These are phyloP conservation scores for Saccharomycopsis lassenensis DNA, from an alignment of 805 yeast species.

Conservation along the genomic window DNA sequence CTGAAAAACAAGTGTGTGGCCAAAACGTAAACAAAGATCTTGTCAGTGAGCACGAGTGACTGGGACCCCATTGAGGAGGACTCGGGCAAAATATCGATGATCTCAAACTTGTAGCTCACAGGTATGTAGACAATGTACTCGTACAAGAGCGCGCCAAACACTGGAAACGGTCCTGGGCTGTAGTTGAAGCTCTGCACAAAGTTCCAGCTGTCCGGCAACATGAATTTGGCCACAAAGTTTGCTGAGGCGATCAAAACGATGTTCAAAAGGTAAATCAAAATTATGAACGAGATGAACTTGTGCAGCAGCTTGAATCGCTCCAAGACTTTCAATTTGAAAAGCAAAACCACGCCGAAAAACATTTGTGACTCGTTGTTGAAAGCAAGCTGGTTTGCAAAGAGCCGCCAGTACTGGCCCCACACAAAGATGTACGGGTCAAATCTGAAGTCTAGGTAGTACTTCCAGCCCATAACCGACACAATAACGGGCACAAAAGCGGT, in stretches of 20 bases:
- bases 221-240: constrained; percentile 6
- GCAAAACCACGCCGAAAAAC: constrained; percentile 23
- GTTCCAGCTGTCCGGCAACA: constrained; percentile 12
- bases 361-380: constrained; percentile 22
- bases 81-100: constrained; percentile 19
- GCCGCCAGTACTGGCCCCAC: constrained; percentile 23
- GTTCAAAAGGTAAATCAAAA: constrained; percentile 9
- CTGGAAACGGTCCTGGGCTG: constrained; percentile 24
- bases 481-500: constrained; percentile 22
- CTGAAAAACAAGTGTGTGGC: constrained; percentile 24
- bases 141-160: constrained; percentile 25
- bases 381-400: constrained; percentile 8
- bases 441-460: constrained; percentile 23
- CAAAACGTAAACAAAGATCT: constrained; percentile 24
- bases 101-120: constrained; percentile 26
- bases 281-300: constrained; percentile 21
- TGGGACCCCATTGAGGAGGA: constrained; percentile 8
- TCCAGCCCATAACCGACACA: constrained; percentile 25
- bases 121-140: constrained; percentile 26
- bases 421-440: constrained; percentile 23
- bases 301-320: constrained; percentile 27
- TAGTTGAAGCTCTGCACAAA: constrained; percentile 10
- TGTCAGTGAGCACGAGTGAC: constrained; percentile 20
- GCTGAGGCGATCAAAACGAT: neutral
- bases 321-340: constrained; percentile 27